These are phyloP conservation scores for Astraeus odoratus DNA, from an alignment of 768 basidiomycete species.

Conservation along the genomic window DNA sequence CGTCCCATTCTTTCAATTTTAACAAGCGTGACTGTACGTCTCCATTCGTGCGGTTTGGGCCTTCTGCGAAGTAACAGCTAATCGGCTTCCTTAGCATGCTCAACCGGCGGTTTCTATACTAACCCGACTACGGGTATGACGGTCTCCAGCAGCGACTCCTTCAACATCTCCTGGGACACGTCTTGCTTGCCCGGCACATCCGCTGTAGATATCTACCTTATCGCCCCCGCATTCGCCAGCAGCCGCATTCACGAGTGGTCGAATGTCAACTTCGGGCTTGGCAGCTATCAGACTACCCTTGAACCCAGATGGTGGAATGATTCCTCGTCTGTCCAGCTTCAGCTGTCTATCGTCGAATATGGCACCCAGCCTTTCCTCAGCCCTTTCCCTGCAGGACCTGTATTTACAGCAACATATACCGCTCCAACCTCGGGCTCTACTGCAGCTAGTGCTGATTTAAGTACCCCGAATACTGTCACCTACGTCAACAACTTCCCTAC, in stretches of 20 bases:
- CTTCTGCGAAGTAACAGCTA: conserved; percentile 1
- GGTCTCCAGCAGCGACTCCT: conserved; percentile 39
- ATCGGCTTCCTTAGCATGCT: conserved; percentile 34
- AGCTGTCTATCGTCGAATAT: conserved; percentile 51
- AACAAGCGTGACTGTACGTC: conserved; percentile 23
- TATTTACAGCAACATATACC: conserved; percentile 60
- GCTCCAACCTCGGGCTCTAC: conserved; percentile 32
- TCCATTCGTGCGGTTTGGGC: not conserved
- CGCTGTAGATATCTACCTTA: conserved; percentile 63
- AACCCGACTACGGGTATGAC: conserved; percentile 42
- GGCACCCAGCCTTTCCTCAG: conserved; percentile 45
- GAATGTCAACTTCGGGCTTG: conserved; percentile 40
- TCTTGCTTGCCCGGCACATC: conserved; percentile 41
- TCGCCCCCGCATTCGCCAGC: conserved; percentile 37
- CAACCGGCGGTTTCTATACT: conserved; percentile 55
- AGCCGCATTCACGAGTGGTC: conserved; percentile 54
- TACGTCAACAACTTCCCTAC: conserved; percentile 33
- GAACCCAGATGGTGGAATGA: conserved; percentile 70
- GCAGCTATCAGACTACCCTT: conserved; percentile 43
- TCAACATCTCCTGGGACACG: conserved; percentile 61
- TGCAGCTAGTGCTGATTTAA: conserved; percentile 37
- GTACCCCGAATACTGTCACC: conserved; percentile 29
- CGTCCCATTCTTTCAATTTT: conserved; percentile 3
- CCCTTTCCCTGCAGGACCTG: conserved; percentile 55
- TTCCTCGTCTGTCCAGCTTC: conserved; percentile 40